These are phyloP conservation scores for Yamadazyma akitaensis DNA, from an alignment of 805 yeast species.

Conservation along the genomic window DNA sequence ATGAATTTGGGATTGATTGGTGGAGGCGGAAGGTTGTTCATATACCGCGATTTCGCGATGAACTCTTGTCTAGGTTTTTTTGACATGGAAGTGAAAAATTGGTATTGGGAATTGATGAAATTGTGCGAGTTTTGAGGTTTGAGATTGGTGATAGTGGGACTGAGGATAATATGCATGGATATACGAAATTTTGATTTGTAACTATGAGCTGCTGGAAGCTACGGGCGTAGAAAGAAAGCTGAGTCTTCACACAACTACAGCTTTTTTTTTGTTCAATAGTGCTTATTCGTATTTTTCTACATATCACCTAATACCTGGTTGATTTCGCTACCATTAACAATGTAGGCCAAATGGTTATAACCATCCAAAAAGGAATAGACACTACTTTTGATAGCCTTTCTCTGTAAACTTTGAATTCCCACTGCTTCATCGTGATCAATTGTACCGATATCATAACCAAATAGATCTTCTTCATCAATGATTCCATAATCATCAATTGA, in stretches of 20 bases:
- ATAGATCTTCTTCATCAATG: slow-evolving; percentile 9
- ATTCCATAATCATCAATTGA: slow-evolving; percentile 3
- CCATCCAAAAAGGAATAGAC: slow-evolving; percentile 9
- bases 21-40: slow-evolving; percentile 89
- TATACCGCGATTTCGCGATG: slow-evolving; percentile 78
- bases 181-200: too few relatives aligned
- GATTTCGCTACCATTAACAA: slow-evolving; percentile 13
- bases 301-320: background rate
- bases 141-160: too few relatives aligned
- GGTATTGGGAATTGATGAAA: background rate
- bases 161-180: too few relatives aligned
- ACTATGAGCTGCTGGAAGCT: too few relatives aligned
- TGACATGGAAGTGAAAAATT: slow-evolving; percentile 17
- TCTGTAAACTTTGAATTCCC: slow-evolving; percentile 8
- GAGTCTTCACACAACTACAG: too few relatives aligned
- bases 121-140: too few relatives aligned
- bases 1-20: slow-evolving; percentile 85
- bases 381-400: slow-evolving; percentile 7
- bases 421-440: slow-evolving; percentile 10
- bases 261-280: background rate
- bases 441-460: slow-evolving; percentile 2
- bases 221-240: too few relatives aligned
- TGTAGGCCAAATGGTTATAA: slow-evolving; percentile 11
- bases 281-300: background rate
- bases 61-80: slow-evolving; percentile 60